Conservation (phyloP, 306 rosid species). For the Hippophae gyantsensis region DNA sequence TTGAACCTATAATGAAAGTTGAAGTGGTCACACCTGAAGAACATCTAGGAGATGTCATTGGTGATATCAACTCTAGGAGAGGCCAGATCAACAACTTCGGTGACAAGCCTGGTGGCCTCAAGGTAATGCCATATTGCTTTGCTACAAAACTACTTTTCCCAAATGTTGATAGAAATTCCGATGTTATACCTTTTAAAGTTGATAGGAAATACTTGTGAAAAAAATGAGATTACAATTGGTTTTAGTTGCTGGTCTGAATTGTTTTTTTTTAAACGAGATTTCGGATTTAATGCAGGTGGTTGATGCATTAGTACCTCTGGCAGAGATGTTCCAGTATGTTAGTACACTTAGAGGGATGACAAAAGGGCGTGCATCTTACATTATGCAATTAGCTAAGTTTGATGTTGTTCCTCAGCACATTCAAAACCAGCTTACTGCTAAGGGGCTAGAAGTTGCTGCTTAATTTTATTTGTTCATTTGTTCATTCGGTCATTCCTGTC, state of each 20-base stretch:
- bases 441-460: slow-evolving; percentile 84
- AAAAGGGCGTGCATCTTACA: slow-evolving; percentile 94
- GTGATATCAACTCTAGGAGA: slow-evolving; percentile 98
- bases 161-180: too few species aligned
- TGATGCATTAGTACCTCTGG: slow-evolving; percentile 79
- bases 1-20: slow-evolving; percentile 89
- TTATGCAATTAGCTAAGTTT: slow-evolving; percentile 82
- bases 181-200: too few species aligned
- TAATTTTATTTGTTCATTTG: slow-evolving; percentile 15
- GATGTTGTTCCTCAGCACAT: slow-evolving; percentile 95
- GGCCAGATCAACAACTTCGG: slow-evolving; percentile 89
- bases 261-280: neutral
- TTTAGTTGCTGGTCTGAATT: too few species aligned
- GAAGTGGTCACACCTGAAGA: slow-evolving; percentile 96
- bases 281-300: slow-evolving; percentile 56
- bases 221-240: too few species aligned
- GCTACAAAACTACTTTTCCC: neutral
- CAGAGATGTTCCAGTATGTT: slow-evolving; percentile 95
- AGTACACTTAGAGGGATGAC: slow-evolving; percentile 94
- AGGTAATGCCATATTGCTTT: slow-evolving; percentile 32
- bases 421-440: slow-evolving; percentile 76
- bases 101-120: slow-evolving; percentile 95
- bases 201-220: too few species aligned
- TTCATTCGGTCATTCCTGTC: too few species aligned
- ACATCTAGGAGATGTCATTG: slow-evolving; percentile 93